A percentile compares a stretch with the other conserved stretches of the same genome.
These are phyloP conservation scores for Ganoderma multipileum DNA, from an alignment of 1,284 basidiomycete species.

Conservation along the genomic window DNA sequence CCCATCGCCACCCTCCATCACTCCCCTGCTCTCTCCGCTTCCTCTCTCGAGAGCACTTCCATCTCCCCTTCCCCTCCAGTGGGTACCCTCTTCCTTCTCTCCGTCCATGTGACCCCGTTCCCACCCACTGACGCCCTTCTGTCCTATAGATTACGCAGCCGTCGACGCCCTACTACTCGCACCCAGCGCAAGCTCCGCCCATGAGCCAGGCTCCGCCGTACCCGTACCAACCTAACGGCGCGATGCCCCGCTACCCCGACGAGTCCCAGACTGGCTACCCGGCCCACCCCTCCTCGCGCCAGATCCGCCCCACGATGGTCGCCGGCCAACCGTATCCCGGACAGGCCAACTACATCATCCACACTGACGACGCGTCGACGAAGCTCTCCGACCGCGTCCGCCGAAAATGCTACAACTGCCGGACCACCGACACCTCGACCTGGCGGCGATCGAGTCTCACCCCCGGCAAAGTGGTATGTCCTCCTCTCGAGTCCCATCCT, in stretches of 20 bases:
- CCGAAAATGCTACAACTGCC: slow-evolving; percentile 80
- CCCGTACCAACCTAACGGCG: slow-evolving; percentile 41
- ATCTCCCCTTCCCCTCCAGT: slow-evolving; percentile 57
- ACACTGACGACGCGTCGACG: slow-evolving; percentile 69
- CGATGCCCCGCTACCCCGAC: slow-evolving; percentile 39
- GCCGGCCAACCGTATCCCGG: slow-evolving; percentile 45
- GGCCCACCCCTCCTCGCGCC: slow-evolving; percentile 36
- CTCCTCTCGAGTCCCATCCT: background rate
- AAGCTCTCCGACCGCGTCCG: slow-evolving; percentile 79
- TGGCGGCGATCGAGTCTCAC: slow-evolving; percentile 80
- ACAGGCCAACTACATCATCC: slow-evolving; percentile 41
- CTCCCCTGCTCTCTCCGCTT: slow-evolving; percentile 66
- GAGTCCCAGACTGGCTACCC: slow-evolving; percentile 31
- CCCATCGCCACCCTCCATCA: slow-evolving; percentile 63
- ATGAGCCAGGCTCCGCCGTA: slow-evolving; percentile 42
- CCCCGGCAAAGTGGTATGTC: slow-evolving; percentile 81
- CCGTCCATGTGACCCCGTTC: slow-evolving; percentile 35
- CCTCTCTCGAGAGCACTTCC: slow-evolving; percentile 62
- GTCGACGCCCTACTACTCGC: slow-evolving; percentile 44
- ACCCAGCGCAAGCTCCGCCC: slow-evolving; percentile 40
- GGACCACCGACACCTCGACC: slow-evolving; percentile 83
- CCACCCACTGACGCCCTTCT: slow-evolving; percentile 37
- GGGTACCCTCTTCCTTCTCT: slow-evolving; percentile 34
- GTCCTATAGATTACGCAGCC: slow-evolving; percentile 37
- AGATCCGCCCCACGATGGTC: slow-evolving; percentile 39